Base-by-base conservation (phyloP, 2,329 filamentous ascomycete species). In the Aspergillus unguis region DNA sequence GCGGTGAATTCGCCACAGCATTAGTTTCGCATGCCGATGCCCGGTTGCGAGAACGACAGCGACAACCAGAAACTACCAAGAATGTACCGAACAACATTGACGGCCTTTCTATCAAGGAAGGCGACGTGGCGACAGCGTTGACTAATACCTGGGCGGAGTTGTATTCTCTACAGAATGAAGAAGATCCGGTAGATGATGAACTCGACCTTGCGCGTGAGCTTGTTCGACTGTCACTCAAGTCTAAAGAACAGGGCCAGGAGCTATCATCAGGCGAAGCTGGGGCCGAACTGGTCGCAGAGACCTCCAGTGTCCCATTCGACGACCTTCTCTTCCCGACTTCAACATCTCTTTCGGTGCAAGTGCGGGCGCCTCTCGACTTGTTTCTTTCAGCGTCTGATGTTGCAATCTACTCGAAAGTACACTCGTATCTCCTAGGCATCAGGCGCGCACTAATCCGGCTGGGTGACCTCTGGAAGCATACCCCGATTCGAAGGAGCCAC, bases 1-100 rank as follows among this genome's bases (percentile, higher is more conserved):
- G 90, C 32, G 92, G 92, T 48, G 94, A 97, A 68, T 99, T 99
- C 68, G 90, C 92, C 23, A 85, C 94, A 72, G 86, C 88, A 0
- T 73, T 99, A 27, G 90, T 95, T 1, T 83, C 86, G 33, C 89
- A 96, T 72, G 90, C 92, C 1, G 90, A 96, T 60, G 83, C 87
- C 50, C 87, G 85, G 60, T 81, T 94, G 26, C 81, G 84, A n/a
- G 85, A 83, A 58, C 84, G 90, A 45, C 89, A 88, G 79, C 83
- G 80, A 60, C 77, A 85, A 57, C 77, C 83, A 8, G 81, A 65
- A 53, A 40, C 62, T 79, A 78, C 65, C 79, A 83, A 64, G 81
- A 80, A 63, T 49, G 59, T 68, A 1, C 60, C 68, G 29, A 82
- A 84, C 54, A 77, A 79, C 6, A 63, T 90, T 3, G 80, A 81